Conservation (phyloP, 257 asterid species). For the Jacaranda mimosifolia region DNA sequence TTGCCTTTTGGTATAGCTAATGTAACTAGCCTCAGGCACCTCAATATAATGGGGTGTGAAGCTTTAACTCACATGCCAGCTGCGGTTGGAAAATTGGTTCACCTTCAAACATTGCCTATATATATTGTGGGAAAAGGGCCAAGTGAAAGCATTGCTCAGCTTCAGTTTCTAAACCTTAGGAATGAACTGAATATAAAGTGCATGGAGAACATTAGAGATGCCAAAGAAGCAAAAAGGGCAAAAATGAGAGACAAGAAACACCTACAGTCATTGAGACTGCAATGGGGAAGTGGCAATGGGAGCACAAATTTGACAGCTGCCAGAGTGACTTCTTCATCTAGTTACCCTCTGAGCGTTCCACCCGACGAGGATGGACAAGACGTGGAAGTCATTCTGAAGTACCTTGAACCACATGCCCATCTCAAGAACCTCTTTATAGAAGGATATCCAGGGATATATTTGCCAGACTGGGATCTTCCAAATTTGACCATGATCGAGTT, state of each 20-base stretch:
- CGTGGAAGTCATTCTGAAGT: neutral
- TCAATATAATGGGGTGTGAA: neutral
- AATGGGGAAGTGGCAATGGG: neutral
- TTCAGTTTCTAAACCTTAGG: too few relatives aligned
- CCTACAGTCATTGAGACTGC: neutral
- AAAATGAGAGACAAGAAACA: too few relatives aligned
- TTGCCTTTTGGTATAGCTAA: neutral
- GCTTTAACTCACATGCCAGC: neutral
- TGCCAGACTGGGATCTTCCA: neutral
- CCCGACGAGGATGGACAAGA: neutral
- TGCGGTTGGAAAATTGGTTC: neutral
- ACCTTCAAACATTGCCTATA: neutral
- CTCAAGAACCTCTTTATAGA: neutral
- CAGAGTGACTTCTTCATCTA: neutral
- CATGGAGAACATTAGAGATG: too few relatives aligned
- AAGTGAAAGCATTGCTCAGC: too few relatives aligned
- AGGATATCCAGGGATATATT: neutral
- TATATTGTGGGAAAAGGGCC: too few relatives aligned
- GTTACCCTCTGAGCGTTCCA: neutral
- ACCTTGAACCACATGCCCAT: too few relatives aligned
- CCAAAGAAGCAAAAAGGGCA: too few relatives aligned
- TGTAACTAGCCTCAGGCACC: neutral
- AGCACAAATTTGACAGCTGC: neutral
- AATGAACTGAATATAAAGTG: too few relatives aligned
- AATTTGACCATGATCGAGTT: neutral